phyloP scores from a whole-genome alignment of 306 rosid species.

The Vachellia pachyceras region DNA sequence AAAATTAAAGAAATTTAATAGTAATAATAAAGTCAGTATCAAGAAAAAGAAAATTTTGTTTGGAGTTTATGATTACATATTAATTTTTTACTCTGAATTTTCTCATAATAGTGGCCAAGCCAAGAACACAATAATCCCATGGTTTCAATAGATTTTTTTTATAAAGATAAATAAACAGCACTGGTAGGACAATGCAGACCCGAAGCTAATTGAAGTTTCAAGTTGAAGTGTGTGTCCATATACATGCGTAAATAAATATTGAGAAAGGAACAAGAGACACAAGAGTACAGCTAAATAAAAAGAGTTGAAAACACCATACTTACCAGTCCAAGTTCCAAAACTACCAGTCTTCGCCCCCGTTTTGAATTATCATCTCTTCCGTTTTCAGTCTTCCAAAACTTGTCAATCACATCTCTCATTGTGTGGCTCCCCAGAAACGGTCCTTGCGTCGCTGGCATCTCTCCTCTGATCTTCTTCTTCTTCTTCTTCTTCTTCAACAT shows the following conservation, averaged over 20 bases:
- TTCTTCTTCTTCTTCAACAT: background rate
- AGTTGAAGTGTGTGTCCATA: background rate
- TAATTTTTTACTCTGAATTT: too few species aligned
- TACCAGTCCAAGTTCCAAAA: constrained; percentile 66
- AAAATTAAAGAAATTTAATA: too few species aligned
- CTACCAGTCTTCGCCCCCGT: constrained; percentile 58
- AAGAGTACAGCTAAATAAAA: constrained; percentile 5
- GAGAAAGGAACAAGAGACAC: background rate
- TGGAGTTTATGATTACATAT: too few species aligned
- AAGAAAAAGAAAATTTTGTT: too few species aligned
- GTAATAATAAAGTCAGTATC: too few species aligned
- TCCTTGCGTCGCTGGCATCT: constrained; percentile 5
- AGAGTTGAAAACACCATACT: constrained; percentile 31
- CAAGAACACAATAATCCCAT: too few species aligned
- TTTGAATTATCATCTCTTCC: constrained; percentile 3
- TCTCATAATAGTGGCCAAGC: too few species aligned
- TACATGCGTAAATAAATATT: too few species aligned
- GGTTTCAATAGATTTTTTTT: too few species aligned
- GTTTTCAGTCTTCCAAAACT: constrained; percentile 24
- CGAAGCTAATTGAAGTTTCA: constrained; percentile 5
- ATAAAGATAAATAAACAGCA: background rate
- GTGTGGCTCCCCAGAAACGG: constrained; percentile 28
- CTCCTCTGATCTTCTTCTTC: background rate
- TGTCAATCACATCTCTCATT: background rate
- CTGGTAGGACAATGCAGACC: background rate